These are phyloP conservation scores for Cucurbita ficifolia DNA, from an alignment of 306 rosid genomes.

Conservation along the genomic window DNA sequence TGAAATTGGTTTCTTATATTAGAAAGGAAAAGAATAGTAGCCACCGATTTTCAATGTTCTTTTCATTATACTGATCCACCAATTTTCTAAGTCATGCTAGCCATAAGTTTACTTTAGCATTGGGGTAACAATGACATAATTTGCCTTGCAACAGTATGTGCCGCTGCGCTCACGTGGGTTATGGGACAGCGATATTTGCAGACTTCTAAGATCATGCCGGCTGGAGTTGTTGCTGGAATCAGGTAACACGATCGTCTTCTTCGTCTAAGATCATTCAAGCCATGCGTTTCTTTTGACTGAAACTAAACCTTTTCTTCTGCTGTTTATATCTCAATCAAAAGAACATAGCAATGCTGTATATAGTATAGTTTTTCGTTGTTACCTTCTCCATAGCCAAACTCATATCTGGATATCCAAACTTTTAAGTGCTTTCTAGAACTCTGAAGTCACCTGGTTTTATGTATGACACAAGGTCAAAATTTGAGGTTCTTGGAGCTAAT, in stretches of 20 bases:
- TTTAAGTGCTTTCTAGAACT: neutral
- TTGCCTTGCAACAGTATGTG: conserved; percentile 38
- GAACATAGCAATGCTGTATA: neutral
- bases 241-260: conserved; percentile 26
- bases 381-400: neutral
- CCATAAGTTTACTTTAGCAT: neutral
- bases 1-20: neutral
- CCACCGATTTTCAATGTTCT: neutral
- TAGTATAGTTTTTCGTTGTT: neutral
- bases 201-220: conserved; percentile 79
- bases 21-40: neutral
- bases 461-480: neutral
- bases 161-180: conserved; percentile 39
- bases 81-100: neutral
- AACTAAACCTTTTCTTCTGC: neutral
- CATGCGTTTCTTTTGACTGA: neutral
- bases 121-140: neutral
- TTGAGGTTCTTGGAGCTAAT: conserved; percentile 1
- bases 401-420: neutral
- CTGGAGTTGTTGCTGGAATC: conserved; percentile 74
- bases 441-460: neutral
- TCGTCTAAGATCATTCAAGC: neutral
- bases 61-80: neutral
- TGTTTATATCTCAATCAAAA: neutral
- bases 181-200: conserved; percentile 73